Evolutionary conservation across 1,139 yeast genomes (phyloP).

Genomic region (Saccharomycopsis crataegensis): DNA sequence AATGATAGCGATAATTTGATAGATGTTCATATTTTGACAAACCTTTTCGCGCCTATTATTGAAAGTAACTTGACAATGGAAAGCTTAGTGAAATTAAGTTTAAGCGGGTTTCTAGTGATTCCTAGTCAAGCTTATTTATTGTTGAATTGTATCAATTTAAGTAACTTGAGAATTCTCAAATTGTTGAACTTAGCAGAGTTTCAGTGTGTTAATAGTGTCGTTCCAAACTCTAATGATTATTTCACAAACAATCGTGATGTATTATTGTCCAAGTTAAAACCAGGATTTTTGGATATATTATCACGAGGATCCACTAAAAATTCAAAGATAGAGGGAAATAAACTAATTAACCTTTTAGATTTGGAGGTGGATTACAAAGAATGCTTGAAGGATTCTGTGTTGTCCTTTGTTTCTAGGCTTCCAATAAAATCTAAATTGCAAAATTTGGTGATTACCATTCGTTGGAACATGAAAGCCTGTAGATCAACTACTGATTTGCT

Average conservation of each 20-base stretch:
- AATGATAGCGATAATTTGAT: background rate
- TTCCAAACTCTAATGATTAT: background rate
- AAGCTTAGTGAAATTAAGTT: background rate
- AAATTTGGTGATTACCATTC: slow-evolving; percentile 1
- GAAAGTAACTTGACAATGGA: background rate
- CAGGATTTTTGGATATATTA: slow-evolving; percentile 10
- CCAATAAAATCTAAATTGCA: background rate
- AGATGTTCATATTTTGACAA: slow-evolving; percentile 6
- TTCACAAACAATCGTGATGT: background rate
- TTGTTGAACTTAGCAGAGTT: slow-evolving; percentile 8
- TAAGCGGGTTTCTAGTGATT: slow-evolving; percentile 6
- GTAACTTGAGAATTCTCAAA: background rate
- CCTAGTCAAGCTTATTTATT: slow-evolving; percentile 6
- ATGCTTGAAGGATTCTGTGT: slow-evolving; percentile 9
- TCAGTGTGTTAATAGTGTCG: background rate
- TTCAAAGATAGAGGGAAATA: background rate
- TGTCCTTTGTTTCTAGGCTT: background rate
- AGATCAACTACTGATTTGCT: background rate
- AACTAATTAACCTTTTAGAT: background rate
- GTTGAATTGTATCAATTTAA: background rate
- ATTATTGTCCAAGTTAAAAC: slow-evolving; percentile 7
- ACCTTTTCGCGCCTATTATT: slow-evolving; percentile 8
- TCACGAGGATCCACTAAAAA: background rate
- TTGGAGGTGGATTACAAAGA: slow-evolving; percentile 7
- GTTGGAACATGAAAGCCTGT: slow-evolving; percentile 12